Percentiles rank a stretch among this genome's conserved stretches.
Evolutionary conservation across 352 stramenopile species (phyloP).

Genomic region (Elongisporangium prolatum): DNA sequence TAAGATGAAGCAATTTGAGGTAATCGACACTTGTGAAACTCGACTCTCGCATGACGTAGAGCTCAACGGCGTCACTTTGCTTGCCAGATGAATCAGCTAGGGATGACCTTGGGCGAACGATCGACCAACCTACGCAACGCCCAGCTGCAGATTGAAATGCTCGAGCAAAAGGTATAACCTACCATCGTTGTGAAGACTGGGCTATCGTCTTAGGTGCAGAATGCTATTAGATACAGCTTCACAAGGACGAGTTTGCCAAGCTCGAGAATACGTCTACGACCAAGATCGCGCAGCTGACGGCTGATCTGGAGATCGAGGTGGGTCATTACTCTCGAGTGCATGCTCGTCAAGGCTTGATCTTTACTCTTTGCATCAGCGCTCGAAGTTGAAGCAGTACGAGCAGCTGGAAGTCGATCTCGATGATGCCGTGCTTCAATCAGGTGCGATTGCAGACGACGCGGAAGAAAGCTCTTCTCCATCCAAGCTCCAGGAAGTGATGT

Average conservation of each 20-base stretch:
- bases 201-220: neutral
- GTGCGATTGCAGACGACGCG: constrained; percentile 22
- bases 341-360: neutral
- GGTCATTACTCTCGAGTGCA: neutral
- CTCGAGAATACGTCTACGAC: constrained; percentile 65
- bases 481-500: constrained; percentile 39
- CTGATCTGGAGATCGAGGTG: constrained; percentile 51
- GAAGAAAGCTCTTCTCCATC: neutral
- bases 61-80: neutral
- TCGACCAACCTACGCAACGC: constrained; percentile 23
- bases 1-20: constrained; percentile 83
- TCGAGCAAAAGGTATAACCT: constrained; percentile 53
- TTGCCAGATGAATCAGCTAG: constrained; percentile 53
- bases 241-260: constrained; percentile 65
- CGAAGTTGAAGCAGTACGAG: constrained; percentile 69
- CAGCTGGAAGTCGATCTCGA: constrained; percentile 72
- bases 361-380: constrained; percentile 20
- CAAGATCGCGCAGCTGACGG: constrained; percentile 50
- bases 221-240: constrained; percentile 39
- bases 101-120: constrained; percentile 57
- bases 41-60: neutral
- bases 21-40: constrained; percentile 4
- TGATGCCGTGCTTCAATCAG: constrained; percentile 57
- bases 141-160: constrained; percentile 55
- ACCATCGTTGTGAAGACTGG: neutral